These are phyloP conservation scores for Epichloe gansuensis DNA, from an alignment of 2,329 filamentous ascomycete genomes.

Conservation along the genomic window DNA sequence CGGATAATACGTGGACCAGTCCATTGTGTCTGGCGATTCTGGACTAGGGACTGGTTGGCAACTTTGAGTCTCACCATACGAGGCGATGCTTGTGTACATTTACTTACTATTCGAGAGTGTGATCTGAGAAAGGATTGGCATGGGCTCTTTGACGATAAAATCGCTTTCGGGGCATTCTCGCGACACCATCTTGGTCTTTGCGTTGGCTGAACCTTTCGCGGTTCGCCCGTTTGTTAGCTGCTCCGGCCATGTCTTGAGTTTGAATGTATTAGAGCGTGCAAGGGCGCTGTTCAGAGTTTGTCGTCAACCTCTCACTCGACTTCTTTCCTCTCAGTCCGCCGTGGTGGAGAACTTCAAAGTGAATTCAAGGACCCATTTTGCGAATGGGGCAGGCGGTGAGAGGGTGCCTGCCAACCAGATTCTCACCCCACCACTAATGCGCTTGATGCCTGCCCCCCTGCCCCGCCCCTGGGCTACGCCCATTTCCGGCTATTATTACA, in stretches of 20 bases:
- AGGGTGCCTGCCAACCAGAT: neutral
- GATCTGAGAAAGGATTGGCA: conserved; percentile 96
- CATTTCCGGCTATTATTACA: too few relatives aligned
- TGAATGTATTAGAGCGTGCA: neutral
- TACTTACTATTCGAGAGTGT: conserved; percentile 69
- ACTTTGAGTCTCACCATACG: conserved; percentile 2
- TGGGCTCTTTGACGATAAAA: conserved; percentile 95
- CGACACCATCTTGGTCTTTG: conserved; percentile 35
- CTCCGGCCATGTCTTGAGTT: conserved; percentile 14
- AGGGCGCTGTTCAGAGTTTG: neutral
- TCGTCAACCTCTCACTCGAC: neutral
- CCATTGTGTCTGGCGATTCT: conserved; percentile 66
- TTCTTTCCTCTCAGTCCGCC: neutral
- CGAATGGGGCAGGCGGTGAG: conserved; percentile 9
- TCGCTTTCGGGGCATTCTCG: conserved; percentile 76
- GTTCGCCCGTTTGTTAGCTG: conserved; percentile 46
- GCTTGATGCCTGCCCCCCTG: neutral
- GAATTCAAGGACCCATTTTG: neutral
- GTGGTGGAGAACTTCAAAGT: neutral
- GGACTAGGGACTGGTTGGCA: conserved; percentile 43
- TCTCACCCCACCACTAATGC: too few relatives aligned
- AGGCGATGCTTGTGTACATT: neutral
- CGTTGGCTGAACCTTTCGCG: conserved; percentile 51
- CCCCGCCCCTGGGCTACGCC: neutral
- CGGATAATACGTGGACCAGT: conserved; percentile 80